These are phyloP conservation scores for Aureobasidium sp. DNA, from an alignment of 2,329 filamentous ascomycete species.

Conservation along the genomic window DNA sequence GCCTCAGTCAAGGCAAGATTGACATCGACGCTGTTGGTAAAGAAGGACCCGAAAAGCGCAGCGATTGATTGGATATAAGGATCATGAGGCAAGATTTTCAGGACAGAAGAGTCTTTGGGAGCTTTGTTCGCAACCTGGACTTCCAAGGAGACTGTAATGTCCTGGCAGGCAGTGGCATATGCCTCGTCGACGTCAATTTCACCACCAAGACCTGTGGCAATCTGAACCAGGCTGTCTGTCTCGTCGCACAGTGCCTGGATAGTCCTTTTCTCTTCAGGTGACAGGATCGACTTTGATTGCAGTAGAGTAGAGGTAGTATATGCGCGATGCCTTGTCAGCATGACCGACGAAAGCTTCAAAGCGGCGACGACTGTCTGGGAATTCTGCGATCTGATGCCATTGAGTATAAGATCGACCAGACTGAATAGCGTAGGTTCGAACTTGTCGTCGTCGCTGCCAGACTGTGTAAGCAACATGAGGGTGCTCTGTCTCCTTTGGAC, in stretches of 20 bases:
- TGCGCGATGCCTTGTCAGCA: conserved; percentile 78
- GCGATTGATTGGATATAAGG: conserved; percentile 46
- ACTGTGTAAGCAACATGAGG: conserved; percentile 74
- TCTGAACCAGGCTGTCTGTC: conserved; percentile 60
- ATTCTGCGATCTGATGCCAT: conserved; percentile 76
- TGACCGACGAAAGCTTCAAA: conserved; percentile 76
- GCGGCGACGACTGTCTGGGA: conserved; percentile 86
- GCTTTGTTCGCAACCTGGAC: conserved; percentile 20
- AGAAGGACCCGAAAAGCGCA: conserved; percentile 67
- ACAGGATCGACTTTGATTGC: conserved; percentile 40
- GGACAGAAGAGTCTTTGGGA: background rate
- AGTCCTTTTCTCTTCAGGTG: conserved; percentile 51
- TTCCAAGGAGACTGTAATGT: conserved; percentile 43
- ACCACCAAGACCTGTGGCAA: conserved; percentile 63
- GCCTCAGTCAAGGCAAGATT: conserved; percentile 84
- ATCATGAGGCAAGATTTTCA: conserved; percentile 45
- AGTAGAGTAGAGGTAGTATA: conserved; percentile 76
- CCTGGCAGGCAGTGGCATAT: conserved; percentile 57
- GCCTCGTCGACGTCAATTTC: conserved; percentile 64
- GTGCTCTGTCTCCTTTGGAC: conserved; percentile 78
- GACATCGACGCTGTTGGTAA: conserved; percentile 83
- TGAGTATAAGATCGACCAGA: conserved; percentile 80
- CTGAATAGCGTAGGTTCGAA: conserved; percentile 87
- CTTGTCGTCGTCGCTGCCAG: conserved; percentile 66
- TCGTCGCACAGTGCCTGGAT: conserved; percentile 69